Evolutionary conservation across 768 basidiomycete genomes (phyloP).

Genomic region (Mycena belliarum): DNA sequence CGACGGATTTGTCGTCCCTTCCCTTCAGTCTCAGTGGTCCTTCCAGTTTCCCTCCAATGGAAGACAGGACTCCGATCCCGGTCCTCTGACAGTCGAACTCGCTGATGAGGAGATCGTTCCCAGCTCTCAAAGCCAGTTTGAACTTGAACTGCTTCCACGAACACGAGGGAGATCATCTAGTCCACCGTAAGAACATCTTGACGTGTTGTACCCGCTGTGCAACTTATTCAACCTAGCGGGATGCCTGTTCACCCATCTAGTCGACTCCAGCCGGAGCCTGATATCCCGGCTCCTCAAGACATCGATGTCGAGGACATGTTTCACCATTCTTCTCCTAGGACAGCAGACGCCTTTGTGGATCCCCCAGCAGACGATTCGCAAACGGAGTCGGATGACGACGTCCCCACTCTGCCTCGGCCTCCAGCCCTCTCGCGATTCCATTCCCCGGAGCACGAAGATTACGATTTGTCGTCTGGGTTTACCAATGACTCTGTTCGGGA

Average conservation of each 20-base stretch:
- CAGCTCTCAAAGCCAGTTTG: slow-evolving; percentile 47
- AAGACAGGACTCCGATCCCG: neutral
- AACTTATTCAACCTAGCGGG: neutral
- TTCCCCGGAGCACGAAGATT: slow-evolving; percentile 4
- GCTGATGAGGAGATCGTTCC: slow-evolving; percentile 35
- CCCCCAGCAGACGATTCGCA: slow-evolving; percentile 30
- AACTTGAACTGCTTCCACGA: slow-evolving; percentile 33
- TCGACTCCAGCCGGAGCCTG: too few relatives aligned
- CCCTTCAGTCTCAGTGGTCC: slow-evolving; percentile 33
- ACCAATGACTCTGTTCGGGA: neutral
- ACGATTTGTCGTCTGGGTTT: neutral
- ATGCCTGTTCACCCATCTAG: neutral
- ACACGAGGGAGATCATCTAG: too few relatives aligned
- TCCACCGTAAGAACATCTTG: neutral
- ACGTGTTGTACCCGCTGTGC: neutral
- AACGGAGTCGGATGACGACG: slow-evolving; percentile 40
- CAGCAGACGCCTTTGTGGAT: too few relatives aligned
- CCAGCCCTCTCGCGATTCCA: slow-evolving; percentile 16
- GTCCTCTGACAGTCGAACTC: neutral
- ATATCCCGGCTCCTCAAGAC: neutral
- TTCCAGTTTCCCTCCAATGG: slow-evolving; percentile 25
- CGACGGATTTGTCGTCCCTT: slow-evolving; percentile 31
- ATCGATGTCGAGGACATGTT: slow-evolving; percentile 19
- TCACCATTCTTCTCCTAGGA: neutral
- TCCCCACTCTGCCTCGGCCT: slow-evolving; percentile 3